Evolutionary conservation across 1,284 basidiomycete species (phyloP).

Genomic region (Rhodotorula sp.): DNA sequence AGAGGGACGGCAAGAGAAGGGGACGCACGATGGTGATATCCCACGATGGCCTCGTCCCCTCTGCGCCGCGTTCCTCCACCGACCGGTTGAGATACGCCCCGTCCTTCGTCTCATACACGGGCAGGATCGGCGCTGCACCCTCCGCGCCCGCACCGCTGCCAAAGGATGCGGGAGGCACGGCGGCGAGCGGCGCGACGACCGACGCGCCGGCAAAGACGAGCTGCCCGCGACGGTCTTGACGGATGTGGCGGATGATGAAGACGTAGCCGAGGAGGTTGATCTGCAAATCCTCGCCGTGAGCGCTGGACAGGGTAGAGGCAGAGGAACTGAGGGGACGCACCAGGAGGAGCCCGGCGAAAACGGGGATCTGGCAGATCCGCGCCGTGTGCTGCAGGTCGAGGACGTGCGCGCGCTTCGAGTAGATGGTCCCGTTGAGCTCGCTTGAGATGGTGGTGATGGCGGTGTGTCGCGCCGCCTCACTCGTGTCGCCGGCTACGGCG

Average conservation of each 20-base stretch:
- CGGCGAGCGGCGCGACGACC: conserved; percentile 3
- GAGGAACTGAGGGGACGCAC: background rate
- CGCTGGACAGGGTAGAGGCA: background rate
- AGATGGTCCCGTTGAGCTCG: background rate
- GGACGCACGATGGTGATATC: conserved; percentile 3
- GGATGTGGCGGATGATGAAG: conserved; percentile 1
- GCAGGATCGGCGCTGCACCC: too few relatives aligned
- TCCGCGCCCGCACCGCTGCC: background rate
- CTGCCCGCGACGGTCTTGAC: background rate
- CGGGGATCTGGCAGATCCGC: background rate
- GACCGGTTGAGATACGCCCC: background rate
- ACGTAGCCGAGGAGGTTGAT: conserved; percentile 5
- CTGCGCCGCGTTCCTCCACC: background rate
- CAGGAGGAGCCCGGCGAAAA: background rate
- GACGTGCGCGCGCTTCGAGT: background rate
- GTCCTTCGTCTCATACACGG: background rate
- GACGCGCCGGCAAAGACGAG: background rate
- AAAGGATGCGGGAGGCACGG: background rate
- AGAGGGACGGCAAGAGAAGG: background rate
- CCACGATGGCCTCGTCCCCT: background rate
- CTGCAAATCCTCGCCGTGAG: background rate
- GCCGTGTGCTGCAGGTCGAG: background rate
- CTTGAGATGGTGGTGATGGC: background rate
- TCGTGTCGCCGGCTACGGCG: background rate
- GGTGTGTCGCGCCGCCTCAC: background rate